Percentiles rank a stretch among this genome's conserved stretches.
Evolutionary conservation across 1,284 basidiomycete genomes (phyloP).

Genomic region (Hortiboletus rubellus): DNA sequence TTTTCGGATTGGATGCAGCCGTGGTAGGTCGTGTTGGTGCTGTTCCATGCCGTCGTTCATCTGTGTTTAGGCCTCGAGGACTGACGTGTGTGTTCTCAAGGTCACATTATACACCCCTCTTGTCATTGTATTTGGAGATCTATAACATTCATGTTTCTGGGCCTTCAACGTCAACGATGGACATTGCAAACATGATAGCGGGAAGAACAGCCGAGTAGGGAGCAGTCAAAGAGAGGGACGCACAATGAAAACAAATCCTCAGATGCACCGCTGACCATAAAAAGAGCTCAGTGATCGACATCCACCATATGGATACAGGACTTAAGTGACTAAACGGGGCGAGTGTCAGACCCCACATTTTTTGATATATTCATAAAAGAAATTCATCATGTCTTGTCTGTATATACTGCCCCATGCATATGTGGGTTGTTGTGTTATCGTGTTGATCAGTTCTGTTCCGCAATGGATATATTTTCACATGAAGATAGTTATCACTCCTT

Average conservation of each 20-base stretch:
- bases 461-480: too few species aligned
- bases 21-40: conserved; percentile 52
- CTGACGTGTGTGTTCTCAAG: conserved; percentile 41
- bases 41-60: too few species aligned
- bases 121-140: conserved; percentile 82
- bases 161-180: conserved; percentile 60
- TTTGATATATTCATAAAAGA: too few species aligned
- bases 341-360: too few species aligned
- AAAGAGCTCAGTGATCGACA: too few species aligned
- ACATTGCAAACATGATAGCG: conserved; percentile 46
- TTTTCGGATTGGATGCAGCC: conserved; percentile 84
- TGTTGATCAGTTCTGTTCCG: too few species aligned
- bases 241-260: conserved; percentile 82
- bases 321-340: too few species aligned
- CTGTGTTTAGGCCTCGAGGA: background rate
- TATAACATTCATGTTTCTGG: conserved; percentile 92
- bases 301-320: too few species aligned
- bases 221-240: conserved; percentile 65
- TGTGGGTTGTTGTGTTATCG: too few species aligned
- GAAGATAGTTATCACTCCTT: too few species aligned
- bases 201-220: conserved; percentile 24
- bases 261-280: conserved; percentile 68
- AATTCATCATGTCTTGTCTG: too few species aligned
- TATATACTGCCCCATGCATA: too few species aligned
- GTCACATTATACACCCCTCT: conserved; percentile 92